Conservation (phyloP, 495 filamentous ascomycete species). For the Xylaria scruposa region DNA sequence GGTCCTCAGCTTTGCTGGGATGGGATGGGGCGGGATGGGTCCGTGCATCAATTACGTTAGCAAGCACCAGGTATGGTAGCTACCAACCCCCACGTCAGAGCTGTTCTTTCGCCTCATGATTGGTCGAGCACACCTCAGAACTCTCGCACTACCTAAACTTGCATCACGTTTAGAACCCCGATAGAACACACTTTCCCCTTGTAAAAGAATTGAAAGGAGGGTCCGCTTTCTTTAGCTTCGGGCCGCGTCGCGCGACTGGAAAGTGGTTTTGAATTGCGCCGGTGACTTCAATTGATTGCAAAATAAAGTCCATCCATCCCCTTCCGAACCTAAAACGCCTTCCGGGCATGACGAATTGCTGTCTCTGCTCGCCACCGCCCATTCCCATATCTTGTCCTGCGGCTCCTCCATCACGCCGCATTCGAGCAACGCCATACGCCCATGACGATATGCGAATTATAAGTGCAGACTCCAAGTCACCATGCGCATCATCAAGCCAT, state of each 20-base stretch:
- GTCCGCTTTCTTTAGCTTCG: slow-evolving; percentile 33
- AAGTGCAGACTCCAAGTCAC: slow-evolving; percentile 33
- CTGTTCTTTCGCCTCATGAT: no score
- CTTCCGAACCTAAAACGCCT: slow-evolving; percentile 13
- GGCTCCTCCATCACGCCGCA: slow-evolving; percentile 2
- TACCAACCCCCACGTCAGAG: background rate
- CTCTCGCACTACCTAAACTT: no score
- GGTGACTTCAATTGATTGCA: slow-evolving; percentile 13
- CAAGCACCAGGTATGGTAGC: no score
- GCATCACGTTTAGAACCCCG: background rate
- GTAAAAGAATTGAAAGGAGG: background rate
- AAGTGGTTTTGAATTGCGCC: slow-evolving; percentile 25
- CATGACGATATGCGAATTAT: slow-evolving; percentile 43
- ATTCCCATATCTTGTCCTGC: background rate
- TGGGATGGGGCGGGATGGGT: background rate
- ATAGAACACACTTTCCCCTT: background rate
- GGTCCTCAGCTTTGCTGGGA: background rate
- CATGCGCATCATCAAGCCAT: slow-evolving; percentile 91
- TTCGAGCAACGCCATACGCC: background rate
- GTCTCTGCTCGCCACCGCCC: background rate
- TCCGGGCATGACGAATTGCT: slow-evolving; percentile 4
- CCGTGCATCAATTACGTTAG: background rate
- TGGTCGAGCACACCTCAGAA: no score
- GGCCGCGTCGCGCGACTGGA: slow-evolving; percentile 43
- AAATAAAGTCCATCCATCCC: background rate